Conservation (phyloP, 257 asterid species). For the Solanum acaule region DNA sequence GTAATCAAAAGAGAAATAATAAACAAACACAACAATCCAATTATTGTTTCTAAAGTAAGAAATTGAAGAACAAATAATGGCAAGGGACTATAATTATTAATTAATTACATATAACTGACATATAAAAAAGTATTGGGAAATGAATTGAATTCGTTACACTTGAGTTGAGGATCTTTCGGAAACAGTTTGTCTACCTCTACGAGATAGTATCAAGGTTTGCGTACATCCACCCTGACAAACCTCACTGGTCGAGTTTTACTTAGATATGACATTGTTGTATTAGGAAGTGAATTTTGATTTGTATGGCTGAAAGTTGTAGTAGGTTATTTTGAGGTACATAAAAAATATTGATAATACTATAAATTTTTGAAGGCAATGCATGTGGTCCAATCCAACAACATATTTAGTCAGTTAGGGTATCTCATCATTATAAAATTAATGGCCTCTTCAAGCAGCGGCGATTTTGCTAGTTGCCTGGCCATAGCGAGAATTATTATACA, state of each 20-base stretch:
- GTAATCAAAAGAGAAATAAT: background rate
- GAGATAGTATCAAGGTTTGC: background rate
- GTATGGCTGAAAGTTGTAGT: background rate
- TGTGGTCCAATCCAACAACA: background rate
- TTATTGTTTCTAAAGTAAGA: background rate
- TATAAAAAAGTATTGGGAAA: background rate
- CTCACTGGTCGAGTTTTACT: background rate
- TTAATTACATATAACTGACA: background rate
- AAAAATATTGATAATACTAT: background rate
- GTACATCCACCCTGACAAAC: no score
- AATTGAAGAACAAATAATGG: background rate
- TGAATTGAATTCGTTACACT: background rate
- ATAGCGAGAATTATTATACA: background rate
- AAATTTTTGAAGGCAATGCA: background rate
- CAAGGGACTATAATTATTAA: background rate
- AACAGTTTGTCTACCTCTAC: accelerated
- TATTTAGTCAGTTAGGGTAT: background rate
- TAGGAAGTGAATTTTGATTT: background rate
- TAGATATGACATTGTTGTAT: background rate
- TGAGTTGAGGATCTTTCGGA: background rate
- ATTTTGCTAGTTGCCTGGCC: background rate
- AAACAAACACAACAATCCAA: background rate
- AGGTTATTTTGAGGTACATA: background rate
- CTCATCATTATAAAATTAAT: background rate
- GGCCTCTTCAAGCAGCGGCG: background rate